A percentile compares a stretch with the other conserved stretches of the same genome.
phyloP scores from a whole-genome alignment of 2,329 filamentous ascomycete genomes.

The Aaosphaeria arxii region DNA sequence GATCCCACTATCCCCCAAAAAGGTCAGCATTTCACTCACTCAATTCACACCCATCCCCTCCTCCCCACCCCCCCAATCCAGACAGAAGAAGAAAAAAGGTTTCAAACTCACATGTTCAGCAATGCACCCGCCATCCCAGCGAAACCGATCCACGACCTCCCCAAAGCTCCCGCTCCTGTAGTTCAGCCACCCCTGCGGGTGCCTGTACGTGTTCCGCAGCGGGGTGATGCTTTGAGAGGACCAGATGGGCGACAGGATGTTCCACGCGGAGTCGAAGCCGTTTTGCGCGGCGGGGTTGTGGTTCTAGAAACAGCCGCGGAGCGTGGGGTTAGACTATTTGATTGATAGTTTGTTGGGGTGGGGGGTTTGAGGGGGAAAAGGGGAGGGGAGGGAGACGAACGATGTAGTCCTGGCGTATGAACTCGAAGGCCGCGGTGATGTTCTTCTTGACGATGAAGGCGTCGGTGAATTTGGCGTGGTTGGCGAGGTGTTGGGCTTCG shows the following conservation, averaged over 20 bases:
- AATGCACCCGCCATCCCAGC: constrained; percentile 31
- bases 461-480: constrained; percentile 18
- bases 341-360: too few species aligned
- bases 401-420: constrained; percentile 24
- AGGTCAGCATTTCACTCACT: neutral
- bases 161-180: constrained; percentile 19
- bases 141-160: constrained; percentile 23
- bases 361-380: neutral
- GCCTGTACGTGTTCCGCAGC: constrained; percentile 17
- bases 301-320: constrained; percentile 21
- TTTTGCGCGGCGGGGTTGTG: constrained; percentile 26
- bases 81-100: too few species aligned
- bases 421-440: constrained; percentile 26
- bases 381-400: constrained; percentile 6
- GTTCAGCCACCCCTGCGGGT: constrained; percentile 23
- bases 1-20: constrained; percentile 19
- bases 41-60: neutral
- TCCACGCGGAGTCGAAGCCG: constrained; percentile 26
- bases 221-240: constrained; percentile 17
- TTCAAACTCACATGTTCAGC: constrained; percentile 33
- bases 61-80: too few species aligned
- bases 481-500: constrained; percentile 9
- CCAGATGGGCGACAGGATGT: constrained; percentile 23
- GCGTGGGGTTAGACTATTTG: too few species aligned
- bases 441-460: constrained; percentile 27